Evolutionary conservation across 495 filamentous ascomycete species (phyloP), one percentile per base, ranked within the genome.

Genomic region (Viridothelium virens): DNA sequence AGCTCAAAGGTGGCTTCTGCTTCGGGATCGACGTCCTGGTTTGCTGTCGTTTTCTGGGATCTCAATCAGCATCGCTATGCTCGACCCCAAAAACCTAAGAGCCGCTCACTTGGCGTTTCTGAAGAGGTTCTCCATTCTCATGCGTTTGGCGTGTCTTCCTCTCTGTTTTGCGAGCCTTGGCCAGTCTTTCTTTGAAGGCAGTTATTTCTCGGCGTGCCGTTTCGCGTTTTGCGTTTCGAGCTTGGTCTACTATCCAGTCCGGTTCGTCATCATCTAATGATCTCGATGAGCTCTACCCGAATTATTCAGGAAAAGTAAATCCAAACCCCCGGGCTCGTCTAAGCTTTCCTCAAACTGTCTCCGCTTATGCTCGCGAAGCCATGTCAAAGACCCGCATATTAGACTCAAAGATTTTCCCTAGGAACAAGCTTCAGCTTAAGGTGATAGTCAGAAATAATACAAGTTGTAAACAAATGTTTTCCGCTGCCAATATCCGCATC

Each of bases 341-440:
- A 79, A 62, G 59, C 75, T 72, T 31, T 86, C 80, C 61, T 90
- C 84, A 66, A 92, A 86, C 0, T 68, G 77, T 66, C 81, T 81
- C 41, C 85, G 83, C 76, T 96, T 93, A 76, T 91, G 85, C 69
- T 91, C 86, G 56, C 94, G 89, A 9, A 97, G 80, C 95, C 94
- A 98, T 1, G 94, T 97, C 69, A 98, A 77, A 41, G 94, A 86
- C 63, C 87, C 88, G 78, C 94, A 98, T 69, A 98, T 96, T 31
- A 98, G 79, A 72, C 94, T 97, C 18, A 98, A 75, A 2, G 95
- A 97, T 85, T 98, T 98, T n/a, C 94, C 92, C 87, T 93, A 61
- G 69, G 5, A 11, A 18, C 1, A 5, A 12, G 5, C 25, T 5
- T 53, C 48, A 53, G 48, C 25, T 11, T 2, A 5, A 5, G 14